Conservation (phyloP, 2,329 filamentous ascomycete genomes). For the Phaeosphaeria sp. region DNA sequence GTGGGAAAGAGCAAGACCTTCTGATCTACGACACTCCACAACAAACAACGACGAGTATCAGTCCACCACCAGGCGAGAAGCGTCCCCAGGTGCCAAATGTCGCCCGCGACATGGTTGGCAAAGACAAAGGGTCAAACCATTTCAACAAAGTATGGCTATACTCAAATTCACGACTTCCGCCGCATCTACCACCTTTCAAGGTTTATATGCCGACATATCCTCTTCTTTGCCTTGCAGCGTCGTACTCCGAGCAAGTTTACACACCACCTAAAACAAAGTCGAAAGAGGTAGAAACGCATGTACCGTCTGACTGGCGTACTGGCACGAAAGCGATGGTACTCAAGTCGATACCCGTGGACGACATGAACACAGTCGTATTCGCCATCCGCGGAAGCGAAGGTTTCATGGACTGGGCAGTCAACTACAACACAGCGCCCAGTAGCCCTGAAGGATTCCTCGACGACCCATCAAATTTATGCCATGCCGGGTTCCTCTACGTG, state of each 20-base stretch:
- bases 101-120: slow-evolving; percentile 19
- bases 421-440: slow-evolving; percentile 73
- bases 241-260: slow-evolving; percentile 80
- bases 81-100: slow-evolving; percentile 20
- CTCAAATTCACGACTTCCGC: slow-evolving; percentile 76
- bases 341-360: slow-evolving; percentile 79
- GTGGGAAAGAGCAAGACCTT: slow-evolving; percentile 62
- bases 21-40: slow-evolving; percentile 29
- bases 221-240: slow-evolving; percentile 78
- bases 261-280: slow-evolving; percentile 59
- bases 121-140: slow-evolving; percentile 39
- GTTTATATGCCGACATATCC: slow-evolving; percentile 79
- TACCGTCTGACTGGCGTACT: slow-evolving; percentile 72
- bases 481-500: slow-evolving; percentile 79
- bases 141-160: slow-evolving; percentile 82
- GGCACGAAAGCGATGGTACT: slow-evolving; percentile 89
- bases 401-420: slow-evolving; percentile 87
- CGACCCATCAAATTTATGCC: slow-evolving; percentile 77
- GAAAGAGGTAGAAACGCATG: slow-evolving; percentile 70
- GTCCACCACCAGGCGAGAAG: slow-evolving; percentile 18
- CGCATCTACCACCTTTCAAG: slow-evolving; percentile 70
- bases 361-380: slow-evolving; percentile 80
- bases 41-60: slow-evolving; percentile 19
- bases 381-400: slow-evolving; percentile 82
- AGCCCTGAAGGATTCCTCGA: slow-evolving; percentile 76